phyloP scores from a whole-genome alignment of 305 asterid species.

The Fraxinus nigra region DNA sequence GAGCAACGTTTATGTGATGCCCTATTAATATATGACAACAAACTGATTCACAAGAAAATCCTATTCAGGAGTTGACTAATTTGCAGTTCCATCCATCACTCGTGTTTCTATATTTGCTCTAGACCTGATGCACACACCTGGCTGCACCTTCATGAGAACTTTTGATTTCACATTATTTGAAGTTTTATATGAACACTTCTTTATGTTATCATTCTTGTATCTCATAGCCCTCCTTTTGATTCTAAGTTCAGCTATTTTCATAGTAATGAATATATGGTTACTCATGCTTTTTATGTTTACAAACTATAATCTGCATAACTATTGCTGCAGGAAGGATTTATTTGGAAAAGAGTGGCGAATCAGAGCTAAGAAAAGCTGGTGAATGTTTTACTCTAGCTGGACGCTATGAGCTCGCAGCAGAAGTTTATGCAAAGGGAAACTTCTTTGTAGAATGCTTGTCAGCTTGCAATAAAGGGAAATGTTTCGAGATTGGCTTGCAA shows the following conservation, averaged over 20 bases:
- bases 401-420: constrained; percentile 43
- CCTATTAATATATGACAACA: background rate
- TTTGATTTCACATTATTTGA: background rate
- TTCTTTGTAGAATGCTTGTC: constrained; percentile 52
- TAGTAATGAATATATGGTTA: background rate
- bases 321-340: constrained; percentile 51
- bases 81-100: background rate
- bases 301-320: background rate
- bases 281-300: background rate
- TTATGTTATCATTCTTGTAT: background rate
- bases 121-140: background rate
- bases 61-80: background rate
- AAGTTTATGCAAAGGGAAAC: constrained; percentile 50
- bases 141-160: background rate
- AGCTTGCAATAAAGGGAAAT: constrained; percentile 49
- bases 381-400: constrained; percentile 64
- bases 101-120: background rate
- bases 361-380: constrained; percentile 53
- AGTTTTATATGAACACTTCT: background rate
- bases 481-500: constrained; percentile 47
- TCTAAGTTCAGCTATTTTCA: background rate
- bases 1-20: background rate
- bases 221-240: background rate
- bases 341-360: constrained; percentile 43
- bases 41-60: background rate